Evolutionary conservation across 495 filamentous ascomycete species (phyloP).

Genomic region (Xylaria cubensis): DNA sequence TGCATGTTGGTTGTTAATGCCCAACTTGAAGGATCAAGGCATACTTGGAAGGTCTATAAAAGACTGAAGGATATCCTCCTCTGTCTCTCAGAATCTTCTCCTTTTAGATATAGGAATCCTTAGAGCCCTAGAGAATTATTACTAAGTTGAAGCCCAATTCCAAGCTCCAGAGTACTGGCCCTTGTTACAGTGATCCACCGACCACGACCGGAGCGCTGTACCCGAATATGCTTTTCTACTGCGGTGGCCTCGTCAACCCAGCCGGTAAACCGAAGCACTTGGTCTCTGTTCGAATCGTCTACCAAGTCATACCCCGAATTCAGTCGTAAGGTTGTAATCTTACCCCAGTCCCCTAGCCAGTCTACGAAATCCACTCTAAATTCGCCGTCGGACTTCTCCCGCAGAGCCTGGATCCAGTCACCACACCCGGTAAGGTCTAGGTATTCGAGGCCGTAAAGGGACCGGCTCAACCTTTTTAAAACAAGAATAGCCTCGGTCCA

Average conservation of each 20-base stretch:
- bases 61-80: too few species aligned
- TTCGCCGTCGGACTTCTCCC: slow-evolving; percentile 36
- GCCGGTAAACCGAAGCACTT: slow-evolving; percentile 37
- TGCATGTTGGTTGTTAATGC: too few species aligned
- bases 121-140: too few species aligned
- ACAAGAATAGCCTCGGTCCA: slow-evolving; percentile 73
- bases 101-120: too few species aligned
- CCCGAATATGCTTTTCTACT: slow-evolving; percentile 48
- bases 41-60: too few species aligned
- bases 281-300: slow-evolving; percentile 31
- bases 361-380: slow-evolving; percentile 45
- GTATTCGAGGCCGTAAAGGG: slow-evolving; percentile 75
- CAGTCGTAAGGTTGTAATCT: slow-evolving; percentile 47
- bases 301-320: slow-evolving; percentile 42
- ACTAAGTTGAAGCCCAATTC: too few species aligned
- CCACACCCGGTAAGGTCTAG: slow-evolving; percentile 82
- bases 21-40: too few species aligned
- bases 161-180: too few species aligned
- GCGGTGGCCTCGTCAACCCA: slow-evolving; percentile 40
- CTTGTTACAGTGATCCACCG: too few species aligned
- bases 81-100: too few species aligned
- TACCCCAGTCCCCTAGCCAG: slow-evolving; percentile 55
- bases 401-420: slow-evolving; percentile 71
- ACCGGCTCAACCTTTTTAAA: slow-evolving; percentile 69
- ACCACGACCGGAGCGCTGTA: slow-evolving; percentile 44